phyloP scores from a whole-genome alignment of 306 rosid genomes.

The Prunus mongolica region DNA sequence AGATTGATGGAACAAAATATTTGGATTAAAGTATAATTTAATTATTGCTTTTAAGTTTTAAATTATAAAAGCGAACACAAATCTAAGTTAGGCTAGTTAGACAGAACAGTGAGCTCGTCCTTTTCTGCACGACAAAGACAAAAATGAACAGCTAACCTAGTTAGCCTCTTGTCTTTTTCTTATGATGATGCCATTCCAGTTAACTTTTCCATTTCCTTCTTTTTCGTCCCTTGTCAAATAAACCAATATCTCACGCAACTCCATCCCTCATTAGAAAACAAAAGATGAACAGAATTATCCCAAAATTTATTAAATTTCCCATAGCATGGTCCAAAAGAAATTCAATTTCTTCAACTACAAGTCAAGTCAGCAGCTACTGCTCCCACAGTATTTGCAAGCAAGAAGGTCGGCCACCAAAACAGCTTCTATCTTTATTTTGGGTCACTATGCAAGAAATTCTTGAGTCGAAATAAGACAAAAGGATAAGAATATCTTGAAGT shows the following conservation, averaged over 20 bases:
- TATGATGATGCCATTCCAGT: no score
- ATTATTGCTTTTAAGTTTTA: no score
- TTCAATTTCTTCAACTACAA: not conserved
- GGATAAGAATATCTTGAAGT: conserved; percentile 21
- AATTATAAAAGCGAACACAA: no score
- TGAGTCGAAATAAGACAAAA: no score
- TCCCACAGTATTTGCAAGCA: not conserved
- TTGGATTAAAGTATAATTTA: no score
- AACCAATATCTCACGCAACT: not conserved
- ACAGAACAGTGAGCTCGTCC: no score
- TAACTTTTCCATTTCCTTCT: no score
- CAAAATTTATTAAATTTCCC: not conserved
- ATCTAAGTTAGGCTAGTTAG: rapidly evolving
- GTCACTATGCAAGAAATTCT: no score
- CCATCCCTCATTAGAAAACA: not conserved
- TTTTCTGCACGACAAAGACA: no score
- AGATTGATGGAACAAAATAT: no score
- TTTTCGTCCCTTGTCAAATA: not conserved
- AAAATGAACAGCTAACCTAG: no score
- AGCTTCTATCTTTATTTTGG: not conserved
- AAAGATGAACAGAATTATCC: not conserved
- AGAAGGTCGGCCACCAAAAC: not conserved
- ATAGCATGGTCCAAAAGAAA: not conserved
- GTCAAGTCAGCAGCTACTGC: not conserved
- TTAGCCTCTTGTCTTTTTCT: no score